A percentile compares a stretch with the other conserved stretches of the same genome.
These are phyloP conservation scores for Umbelopsis sp. DNA, from an alignment of 371 early-diverging fungal species.

Conservation along the genomic window DNA sequence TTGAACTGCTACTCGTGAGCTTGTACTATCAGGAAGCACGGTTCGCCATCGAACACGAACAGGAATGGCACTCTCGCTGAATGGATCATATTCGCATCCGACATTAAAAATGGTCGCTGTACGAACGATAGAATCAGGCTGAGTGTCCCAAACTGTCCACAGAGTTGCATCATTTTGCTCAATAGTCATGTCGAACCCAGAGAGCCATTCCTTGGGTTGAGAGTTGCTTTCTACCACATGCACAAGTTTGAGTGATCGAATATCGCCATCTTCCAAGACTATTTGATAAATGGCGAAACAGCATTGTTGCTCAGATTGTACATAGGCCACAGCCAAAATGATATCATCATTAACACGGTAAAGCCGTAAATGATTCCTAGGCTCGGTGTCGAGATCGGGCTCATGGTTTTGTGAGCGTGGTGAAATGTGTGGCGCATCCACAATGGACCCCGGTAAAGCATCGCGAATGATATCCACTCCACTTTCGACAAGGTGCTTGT, in stretches of 20 bases:
- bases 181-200: neutral
- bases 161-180: neutral
- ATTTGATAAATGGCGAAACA: neutral
- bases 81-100: neutral
- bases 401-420: neutral
- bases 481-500: neutral
- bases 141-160: neutral
- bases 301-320: neutral
- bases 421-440: neutral
- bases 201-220: neutral
- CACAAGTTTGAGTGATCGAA: neutral
- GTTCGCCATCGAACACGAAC: neutral
- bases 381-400: neutral
- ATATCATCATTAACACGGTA: neutral
- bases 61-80: neutral
- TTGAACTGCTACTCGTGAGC: neutral
- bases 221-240: neutral
- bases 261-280: neutral
- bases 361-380: neutral
- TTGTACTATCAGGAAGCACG: neutral
- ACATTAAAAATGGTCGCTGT: neutral
- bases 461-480: neutral
- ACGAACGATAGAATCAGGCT: neutral
- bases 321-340: neutral
- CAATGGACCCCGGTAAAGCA: constrained; percentile 2